Evolutionary conservation across 768 basidiomycete species (phyloP), one percentile per base, ranked within the genome.

Genomic region (Tricholoma sp.): DNA sequence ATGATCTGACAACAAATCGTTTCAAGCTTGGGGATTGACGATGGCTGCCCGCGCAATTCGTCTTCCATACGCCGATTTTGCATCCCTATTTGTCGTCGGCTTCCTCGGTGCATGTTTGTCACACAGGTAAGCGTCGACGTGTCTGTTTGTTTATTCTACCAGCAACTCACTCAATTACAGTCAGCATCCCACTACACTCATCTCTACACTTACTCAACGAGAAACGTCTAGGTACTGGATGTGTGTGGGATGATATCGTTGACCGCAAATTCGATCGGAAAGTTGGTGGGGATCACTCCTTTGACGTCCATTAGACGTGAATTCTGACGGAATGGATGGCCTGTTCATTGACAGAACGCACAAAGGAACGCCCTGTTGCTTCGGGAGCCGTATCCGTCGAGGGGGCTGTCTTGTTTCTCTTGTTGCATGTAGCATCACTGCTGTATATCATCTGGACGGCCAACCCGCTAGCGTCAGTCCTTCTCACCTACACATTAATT

Each of bases 21-120:
- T 19, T 27, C 8, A 21, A 63, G 62, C 52, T 51, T 63, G 62
- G 62, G 41, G 46, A 2, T 52, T 61, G 27, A 63, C 62, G 5
- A 63, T 61, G 39, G 50, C 62, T 39, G 59, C 62, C 24, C 59
- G 62, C 1, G 27, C 37, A 19, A 32, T 55, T 10, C 51, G 45
- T 16, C 14, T 63, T 22, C n/a, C 39, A 8, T 24, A 59, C 12
- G 10, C 50, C 11, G 52, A 41, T 31, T 59, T 56, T 21, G 31
- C 18, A 32, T 52, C 39, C 7, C 21, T 57, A 22, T 34, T 50
- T 4, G 31, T 61, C 9, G 10, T 52, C 10, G 62, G 62, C 19
- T 63, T 63, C 22, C 31, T 63, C 7, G 62, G 57, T 3, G 55
- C 62, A 3, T 59, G 18, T 39, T 14, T 63, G 39, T 53, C 43